phyloP scores from a whole-genome alignment of 768 basidiomycete species.

The Xerocomus potaroensis region DNA sequence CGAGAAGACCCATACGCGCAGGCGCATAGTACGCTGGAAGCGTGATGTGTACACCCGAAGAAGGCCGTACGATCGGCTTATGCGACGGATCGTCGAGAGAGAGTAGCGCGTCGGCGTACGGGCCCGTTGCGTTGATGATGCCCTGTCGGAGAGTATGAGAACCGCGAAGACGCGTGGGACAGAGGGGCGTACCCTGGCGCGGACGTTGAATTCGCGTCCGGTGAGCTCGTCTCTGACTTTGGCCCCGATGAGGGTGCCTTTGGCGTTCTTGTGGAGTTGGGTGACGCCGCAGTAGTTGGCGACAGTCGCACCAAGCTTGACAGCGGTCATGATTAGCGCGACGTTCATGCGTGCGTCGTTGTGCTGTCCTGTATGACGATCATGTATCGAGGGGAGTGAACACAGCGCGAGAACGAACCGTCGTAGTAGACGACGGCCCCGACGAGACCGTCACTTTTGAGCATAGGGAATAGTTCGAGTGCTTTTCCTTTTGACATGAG shows the following conservation, averaged over 20 bases:
- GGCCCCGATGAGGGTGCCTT: slow-evolving; percentile 67
- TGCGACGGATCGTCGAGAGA: slow-evolving; percentile 73
- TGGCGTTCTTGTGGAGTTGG: slow-evolving; percentile 60
- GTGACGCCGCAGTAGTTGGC: slow-evolving; percentile 91
- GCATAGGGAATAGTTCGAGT: slow-evolving; percentile 92
- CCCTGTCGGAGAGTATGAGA: slow-evolving; percentile 43
- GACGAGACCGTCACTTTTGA: slow-evolving; percentile 87
- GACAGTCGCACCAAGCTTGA: slow-evolving; percentile 82
- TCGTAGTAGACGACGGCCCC: slow-evolving; percentile 98
- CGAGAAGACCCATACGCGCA: slow-evolving; percentile 89
- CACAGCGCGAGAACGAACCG: slow-evolving; percentile 44
- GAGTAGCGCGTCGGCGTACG: slow-evolving; percentile 84
- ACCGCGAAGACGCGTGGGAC: not conserved
- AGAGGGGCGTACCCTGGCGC: slow-evolving; percentile 55
- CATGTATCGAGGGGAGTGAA: not conserved
- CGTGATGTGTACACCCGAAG: slow-evolving; percentile 93
- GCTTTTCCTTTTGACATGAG: slow-evolving; percentile 94
- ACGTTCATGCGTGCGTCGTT: slow-evolving; percentile 99
- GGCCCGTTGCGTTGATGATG: slow-evolving; percentile 95
- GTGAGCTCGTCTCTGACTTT: slow-evolving; percentile 78
- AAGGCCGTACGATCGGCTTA: slow-evolving; percentile 86
- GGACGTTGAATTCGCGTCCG: slow-evolving; percentile 76
- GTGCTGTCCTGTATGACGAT: slow-evolving; percentile 69
- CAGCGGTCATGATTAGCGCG: slow-evolving; percentile 90
- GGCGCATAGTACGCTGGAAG: slow-evolving; percentile 97